Base-by-base conservation (phyloP, 2,329 filamentous ascomycete species). In the Neocucurbitaria cava region DNA sequence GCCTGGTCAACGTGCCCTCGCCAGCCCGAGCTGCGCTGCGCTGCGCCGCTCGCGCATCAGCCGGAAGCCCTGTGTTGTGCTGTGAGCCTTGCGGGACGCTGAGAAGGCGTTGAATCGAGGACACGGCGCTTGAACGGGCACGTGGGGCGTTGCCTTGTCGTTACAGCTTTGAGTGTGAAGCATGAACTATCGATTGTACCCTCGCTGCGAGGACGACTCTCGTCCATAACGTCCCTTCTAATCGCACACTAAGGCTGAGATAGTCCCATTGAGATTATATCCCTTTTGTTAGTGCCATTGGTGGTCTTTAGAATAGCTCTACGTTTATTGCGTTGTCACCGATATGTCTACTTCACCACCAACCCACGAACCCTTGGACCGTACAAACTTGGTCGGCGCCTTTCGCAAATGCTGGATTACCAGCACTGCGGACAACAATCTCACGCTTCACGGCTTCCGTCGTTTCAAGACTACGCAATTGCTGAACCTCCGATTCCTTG, bases 401-500 rank as follows among this genome's bases (percentile, higher is more conserved):
- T 58, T 61, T 49, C 45, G 52, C 26, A 56, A 53, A 49, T 56
- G 28, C 47, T 58, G 46, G 55, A 24, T 47, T n/a, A 36, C 49
- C 31, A 61, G 57, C 40, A 68, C 65, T 4, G 31, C 31, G 17
- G 58, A 67, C 43, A 65, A 58, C 49, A 58, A 64, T 40, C 58
- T 67, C 43, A 65, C 60, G 11, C 56, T 67, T 7, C 56, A 59
- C 48, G 64, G 64, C 30, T 68, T 67, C 51, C 62, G 64, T 56
- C 53, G 62, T 28, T 67, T 66, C 53, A 65, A 60, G 46, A 67
- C 60, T 15, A 58, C 58, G 20, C 73, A 78, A 43, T 59, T 75
- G 3, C 50, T 77, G 15, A 77, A 74, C 49, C 65, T 75, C 20
- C 67, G 71, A 13, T 72, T 70, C 26, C 57, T 74, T 6, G 70